These are phyloP conservation scores for Cnidoscolus chayamansa DNA, from an alignment of 441 rosid species.

Conservation along the genomic window DNA sequence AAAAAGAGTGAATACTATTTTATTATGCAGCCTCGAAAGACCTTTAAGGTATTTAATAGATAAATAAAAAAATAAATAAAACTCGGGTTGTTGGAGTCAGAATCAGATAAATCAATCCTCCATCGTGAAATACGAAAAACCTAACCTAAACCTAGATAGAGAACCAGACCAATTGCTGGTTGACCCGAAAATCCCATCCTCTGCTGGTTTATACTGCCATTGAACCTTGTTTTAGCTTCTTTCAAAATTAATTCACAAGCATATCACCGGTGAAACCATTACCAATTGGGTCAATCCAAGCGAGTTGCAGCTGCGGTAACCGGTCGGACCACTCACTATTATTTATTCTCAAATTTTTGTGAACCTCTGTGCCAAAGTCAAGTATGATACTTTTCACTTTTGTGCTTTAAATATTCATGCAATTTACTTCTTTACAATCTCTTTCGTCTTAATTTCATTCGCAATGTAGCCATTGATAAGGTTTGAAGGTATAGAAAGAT, in stretches of 20 bases:
- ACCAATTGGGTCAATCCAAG: constrained; percentile 16
- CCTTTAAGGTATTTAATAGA: no score
- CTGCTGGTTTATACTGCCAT: constrained; percentile 3
- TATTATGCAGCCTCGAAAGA: no score
- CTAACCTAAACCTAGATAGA: constrained; percentile 13
- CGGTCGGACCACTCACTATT: constrained; percentile 14
- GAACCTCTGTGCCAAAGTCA: no score
- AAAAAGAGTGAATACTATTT: no score
- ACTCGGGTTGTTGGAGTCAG: no score
- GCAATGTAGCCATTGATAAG: no score
- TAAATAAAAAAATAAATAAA: no score
- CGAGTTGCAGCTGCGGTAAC: constrained; percentile 16
- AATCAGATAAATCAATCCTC: not conserved
- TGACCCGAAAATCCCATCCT: constrained; percentile 10
- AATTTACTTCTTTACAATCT: not conserved
- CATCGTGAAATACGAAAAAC: not conserved
- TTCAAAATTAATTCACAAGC: not conserved
- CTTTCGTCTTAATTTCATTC: not conserved
- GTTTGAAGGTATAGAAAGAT: not conserved
- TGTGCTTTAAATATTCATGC: not conserved
- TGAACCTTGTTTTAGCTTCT: not conserved
- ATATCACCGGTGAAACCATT: constrained; percentile 17
- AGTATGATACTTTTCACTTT: not conserved
- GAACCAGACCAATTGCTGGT: constrained; percentile 15
- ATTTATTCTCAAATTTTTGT: not conserved